Evolutionary conservation across 805 yeast species (phyloP).

Genomic region (Nakazawaea populi): DNA sequence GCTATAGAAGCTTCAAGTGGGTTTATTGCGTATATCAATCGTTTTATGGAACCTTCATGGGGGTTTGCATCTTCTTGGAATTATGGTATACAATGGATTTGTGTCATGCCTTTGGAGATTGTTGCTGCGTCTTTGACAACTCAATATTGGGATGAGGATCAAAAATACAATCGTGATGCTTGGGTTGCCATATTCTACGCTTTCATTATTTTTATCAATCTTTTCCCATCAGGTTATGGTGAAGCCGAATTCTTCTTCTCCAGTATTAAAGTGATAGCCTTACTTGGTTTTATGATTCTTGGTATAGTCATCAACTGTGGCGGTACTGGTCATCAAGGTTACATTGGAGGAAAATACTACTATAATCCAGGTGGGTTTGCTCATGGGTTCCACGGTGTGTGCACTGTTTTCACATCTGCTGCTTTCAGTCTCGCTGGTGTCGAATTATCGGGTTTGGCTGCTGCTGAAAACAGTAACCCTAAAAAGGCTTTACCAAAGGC

Average conservation of each 20-base stretch:
- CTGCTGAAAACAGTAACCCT: constrained; percentile 70
- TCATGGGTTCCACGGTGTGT: constrained; percentile 46
- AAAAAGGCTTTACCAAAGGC: constrained; percentile 68
- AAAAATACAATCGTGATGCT: constrained; percentile 41
- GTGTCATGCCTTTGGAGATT: constrained; percentile 51
- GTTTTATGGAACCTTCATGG: constrained; percentile 49
- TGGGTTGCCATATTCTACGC: constrained; percentile 53
- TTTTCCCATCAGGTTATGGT: constrained; percentile 50
- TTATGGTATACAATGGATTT: constrained; percentile 50
- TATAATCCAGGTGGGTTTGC: constrained; percentile 50
- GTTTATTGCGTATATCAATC: constrained; percentile 41
- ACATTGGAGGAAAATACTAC: constrained; percentile 47
- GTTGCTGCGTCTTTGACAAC: constrained; percentile 56
- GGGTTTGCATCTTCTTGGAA: constrained; percentile 50
- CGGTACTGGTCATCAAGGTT: constrained; percentile 34
- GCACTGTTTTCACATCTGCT: constrained; percentile 43
- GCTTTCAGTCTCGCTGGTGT: constrained; percentile 48
- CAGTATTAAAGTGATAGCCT: constrained; percentile 39
- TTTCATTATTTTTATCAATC: constrained; percentile 39
- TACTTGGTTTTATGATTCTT: constrained; percentile 39
- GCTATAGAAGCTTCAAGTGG: constrained; percentile 49
- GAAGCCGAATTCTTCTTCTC: constrained; percentile 50
- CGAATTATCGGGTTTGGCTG: constrained; percentile 61
- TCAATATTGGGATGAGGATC: constrained; percentile 40
- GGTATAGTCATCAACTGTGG: constrained; percentile 44